Evolutionary conservation across 805 yeast genomes (phyloP).

Genomic region (Komagataella kurtzmanii): DNA sequence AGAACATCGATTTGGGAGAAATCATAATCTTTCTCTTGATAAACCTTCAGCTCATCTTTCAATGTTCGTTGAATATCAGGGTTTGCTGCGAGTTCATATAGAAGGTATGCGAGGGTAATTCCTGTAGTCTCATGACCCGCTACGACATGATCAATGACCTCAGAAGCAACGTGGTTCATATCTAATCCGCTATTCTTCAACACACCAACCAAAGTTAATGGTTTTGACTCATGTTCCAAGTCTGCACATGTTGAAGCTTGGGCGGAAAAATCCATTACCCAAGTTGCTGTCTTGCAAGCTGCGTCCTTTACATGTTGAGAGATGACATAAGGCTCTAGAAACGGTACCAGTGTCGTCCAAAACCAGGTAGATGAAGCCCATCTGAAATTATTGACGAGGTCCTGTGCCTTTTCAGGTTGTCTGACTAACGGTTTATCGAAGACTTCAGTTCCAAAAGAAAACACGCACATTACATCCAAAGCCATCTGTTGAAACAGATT

Average conservation of each 20-base stretch:
- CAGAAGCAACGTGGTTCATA: conserved; percentile 24
- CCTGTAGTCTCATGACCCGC: conserved; percentile 76
- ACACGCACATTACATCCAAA: conserved; percentile 53
- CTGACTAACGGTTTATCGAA: conserved; percentile 31
- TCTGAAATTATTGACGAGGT: conserved; percentile 29
- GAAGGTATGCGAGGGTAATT: conserved; percentile 42
- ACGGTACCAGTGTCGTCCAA: conserved; percentile 51
- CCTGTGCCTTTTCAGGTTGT: conserved; percentile 21
- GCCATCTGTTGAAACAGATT: conserved; percentile 59
- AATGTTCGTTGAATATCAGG: conserved; percentile 31
- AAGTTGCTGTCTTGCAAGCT: conserved; percentile 24
- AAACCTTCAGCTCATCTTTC: conserved; percentile 29
- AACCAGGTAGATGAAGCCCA: conserved; percentile 47
- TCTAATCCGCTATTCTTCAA: conserved; percentile 8
- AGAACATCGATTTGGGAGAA: conserved; percentile 34
- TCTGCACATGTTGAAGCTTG: conserved; percentile 6
- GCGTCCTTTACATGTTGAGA: conserved; percentile 23
- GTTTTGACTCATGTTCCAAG: conserved; percentile 4
- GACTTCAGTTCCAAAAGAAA: conserved; percentile 36
- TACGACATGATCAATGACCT: conserved; percentile 49
- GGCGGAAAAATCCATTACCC: conserved; percentile 22
- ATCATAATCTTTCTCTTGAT: conserved; percentile 11
- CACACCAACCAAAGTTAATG: conserved; percentile 11
- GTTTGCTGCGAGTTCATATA: conserved; percentile 44
- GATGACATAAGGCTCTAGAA: conserved; percentile 36